A percentile compares a stretch with the other conserved stretches of the same genome.
These are phyloP conservation scores for Naegleria fowleri DNA, from an alignment of 208 protist genomes.

Conservation along the genomic window DNA sequence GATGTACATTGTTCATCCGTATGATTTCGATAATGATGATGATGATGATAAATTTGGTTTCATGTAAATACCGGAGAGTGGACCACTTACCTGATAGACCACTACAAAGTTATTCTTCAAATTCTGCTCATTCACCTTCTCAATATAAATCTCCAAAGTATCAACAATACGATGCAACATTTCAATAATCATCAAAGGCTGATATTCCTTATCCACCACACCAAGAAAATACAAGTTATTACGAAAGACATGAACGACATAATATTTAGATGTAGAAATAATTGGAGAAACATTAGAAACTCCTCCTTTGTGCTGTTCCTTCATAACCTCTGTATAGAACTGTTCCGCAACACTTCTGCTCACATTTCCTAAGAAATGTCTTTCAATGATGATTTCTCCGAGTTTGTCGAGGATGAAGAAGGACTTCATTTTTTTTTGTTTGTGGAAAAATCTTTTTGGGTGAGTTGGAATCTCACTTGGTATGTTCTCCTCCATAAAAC, in stretches of 20 bases:
- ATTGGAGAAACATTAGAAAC: conserved; percentile 11
- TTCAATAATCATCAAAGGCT: conserved; percentile 67
- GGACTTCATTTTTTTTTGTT: neutral
- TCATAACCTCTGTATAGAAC: conserved; percentile 56
- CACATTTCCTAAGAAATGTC: conserved; percentile 65
- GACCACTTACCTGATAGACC: conserved; percentile 59
- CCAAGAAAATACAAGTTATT: conserved; percentile 5
- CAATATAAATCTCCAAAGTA: conserved; percentile 64
- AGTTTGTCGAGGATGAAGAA: conserved; percentile 10
- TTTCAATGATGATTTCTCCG: conserved; percentile 66
- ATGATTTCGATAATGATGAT: no score
- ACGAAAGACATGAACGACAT: conserved; percentile 16
- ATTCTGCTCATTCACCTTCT: conserved; percentile 62
- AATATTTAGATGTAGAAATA: neutral
- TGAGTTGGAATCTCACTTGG: no score
- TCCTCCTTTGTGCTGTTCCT: neutral
- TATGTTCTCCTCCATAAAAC: no score
- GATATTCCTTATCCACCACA: conserved; percentile 49
- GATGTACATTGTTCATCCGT: no score
- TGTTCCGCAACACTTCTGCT: conserved; percentile 58
- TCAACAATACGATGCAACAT: conserved; percentile 58
- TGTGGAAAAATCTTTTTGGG: neutral
- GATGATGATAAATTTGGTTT: no score
- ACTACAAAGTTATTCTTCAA: conserved; percentile 77
- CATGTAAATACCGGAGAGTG: no score